Evolutionary conservation across 2,329 filamentous ascomycete genomes (phyloP).

Genomic region (Rhytidhysteron rufulum): DNA sequence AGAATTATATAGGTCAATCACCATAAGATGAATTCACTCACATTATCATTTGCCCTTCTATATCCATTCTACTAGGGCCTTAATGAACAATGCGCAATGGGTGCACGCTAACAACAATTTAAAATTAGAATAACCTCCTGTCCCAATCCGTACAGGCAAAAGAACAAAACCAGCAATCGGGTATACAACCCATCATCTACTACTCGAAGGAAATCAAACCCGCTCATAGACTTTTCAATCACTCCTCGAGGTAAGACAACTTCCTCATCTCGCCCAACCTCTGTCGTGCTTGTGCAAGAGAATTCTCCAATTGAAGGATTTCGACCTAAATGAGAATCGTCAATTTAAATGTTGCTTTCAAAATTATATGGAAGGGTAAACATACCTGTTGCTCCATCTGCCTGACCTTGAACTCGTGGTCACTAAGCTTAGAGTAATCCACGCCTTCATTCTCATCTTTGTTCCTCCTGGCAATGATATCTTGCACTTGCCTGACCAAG

Average conservation of each 20-base stretch:
- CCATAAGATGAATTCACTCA: too few species aligned
- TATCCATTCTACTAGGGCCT: too few species aligned
- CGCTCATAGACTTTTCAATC: too few species aligned
- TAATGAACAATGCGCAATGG: too few species aligned
- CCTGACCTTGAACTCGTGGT: slow-evolving; percentile 95
- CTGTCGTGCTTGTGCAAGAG: slow-evolving; percentile 71
- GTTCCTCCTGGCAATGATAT: slow-evolving; percentile 84
- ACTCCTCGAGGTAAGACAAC: slow-evolving; percentile 69
- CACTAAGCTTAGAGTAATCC: slow-evolving; percentile 83
- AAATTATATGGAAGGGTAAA: slow-evolving; percentile 17
- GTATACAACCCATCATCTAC: too few species aligned
- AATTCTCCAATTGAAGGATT: slow-evolving; percentile 92
- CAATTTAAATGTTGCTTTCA: background rate
- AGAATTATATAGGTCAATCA: too few species aligned
- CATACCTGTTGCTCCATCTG: slow-evolving; percentile 99
- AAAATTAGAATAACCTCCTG: too few species aligned
- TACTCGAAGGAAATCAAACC: too few species aligned
- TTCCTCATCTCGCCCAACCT: slow-evolving; percentile 96
- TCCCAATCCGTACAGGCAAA: too few species aligned
- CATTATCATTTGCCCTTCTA: too few species aligned
- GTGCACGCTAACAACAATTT: too few species aligned
- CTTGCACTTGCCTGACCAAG: slow-evolving; percentile 89
- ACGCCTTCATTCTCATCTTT: slow-evolving; percentile 72
- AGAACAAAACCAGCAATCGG: too few species aligned
- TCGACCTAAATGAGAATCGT: slow-evolving; percentile 65